Evolutionary conservation across 2,329 filamentous ascomycete species (phyloP), one percentile per base, ranked within the genome.

Genomic region (Onygenales sp.): DNA sequence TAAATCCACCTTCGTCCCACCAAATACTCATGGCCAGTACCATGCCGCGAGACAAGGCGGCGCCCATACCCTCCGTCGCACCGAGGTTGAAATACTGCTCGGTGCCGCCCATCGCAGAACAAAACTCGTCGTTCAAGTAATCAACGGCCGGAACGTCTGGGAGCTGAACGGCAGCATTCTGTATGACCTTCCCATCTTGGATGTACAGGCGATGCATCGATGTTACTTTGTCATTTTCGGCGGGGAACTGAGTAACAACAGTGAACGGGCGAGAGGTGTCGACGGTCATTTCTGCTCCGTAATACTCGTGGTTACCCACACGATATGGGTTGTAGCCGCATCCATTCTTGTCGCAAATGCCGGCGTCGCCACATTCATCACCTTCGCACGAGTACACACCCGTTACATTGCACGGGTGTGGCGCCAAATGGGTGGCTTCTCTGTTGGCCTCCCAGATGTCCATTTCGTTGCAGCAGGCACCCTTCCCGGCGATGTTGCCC

Each of bases 281-380:
- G 59, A 86, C 71, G 44, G 72, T 79, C 61, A 72, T 73, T 57
- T 72, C 71, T 1, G 74, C 69, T 55, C 82, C 83, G 71, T 83
- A 86, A 73, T 82, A 86, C 62, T 71, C 70, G 54, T 72, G 71
- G 65, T 80, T 75, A 54, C 83, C 83, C 71, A 80, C 73, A 64
- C 81, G 81, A 76, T 82, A 86, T 21, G 75, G 66, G 74, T 85
- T 84, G 75, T 81, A 85, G 63, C 84, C 82, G 63, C 83, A 86
- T 33, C 83, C 83, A 60, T 82, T 78, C 60, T 81, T 79, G 66
- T 86, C 83, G 66, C 83, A 86, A 54, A 78, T 66, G 47, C 82
- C 81, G 41, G 62, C 67, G 32, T 56, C 50, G 3, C 21, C 47
- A 64, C 84, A 84, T 55, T 80, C 77, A 61, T 77, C 70, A 38